Conservation (phyloP, 768 basidiomycete genomes). For the Collybiopsis luxurians region DNA sequence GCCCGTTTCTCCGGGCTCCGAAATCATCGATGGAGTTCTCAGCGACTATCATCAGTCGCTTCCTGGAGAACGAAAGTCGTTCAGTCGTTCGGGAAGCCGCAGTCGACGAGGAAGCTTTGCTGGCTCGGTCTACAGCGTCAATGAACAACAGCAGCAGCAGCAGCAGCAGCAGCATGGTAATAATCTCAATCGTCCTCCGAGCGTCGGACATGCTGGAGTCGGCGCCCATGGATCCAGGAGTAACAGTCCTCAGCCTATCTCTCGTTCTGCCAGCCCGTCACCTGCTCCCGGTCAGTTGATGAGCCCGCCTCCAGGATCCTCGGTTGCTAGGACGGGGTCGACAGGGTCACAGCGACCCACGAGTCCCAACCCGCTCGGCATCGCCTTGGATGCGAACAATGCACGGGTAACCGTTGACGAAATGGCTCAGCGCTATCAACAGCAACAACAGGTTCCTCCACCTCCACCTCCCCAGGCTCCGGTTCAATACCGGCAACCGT, state of each 20-base stretch:
- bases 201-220: slow-evolving; percentile 71
- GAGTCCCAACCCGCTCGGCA: slow-evolving; percentile 80
- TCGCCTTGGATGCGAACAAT: slow-evolving; percentile 66
- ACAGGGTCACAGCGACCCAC: slow-evolving; percentile 48
- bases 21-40: slow-evolving; percentile 69
- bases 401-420: slow-evolving; percentile 81
- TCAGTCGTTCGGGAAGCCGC: slow-evolving; percentile 47
- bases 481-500: slow-evolving; percentile 28
- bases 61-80: slow-evolving; percentile 76
- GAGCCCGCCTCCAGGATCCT: slow-evolving; percentile 8
- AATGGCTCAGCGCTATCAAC: slow-evolving; percentile 61
- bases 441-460: slow-evolving; percentile 23
- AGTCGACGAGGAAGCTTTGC: slow-evolving; percentile 41
- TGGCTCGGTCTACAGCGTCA: slow-evolving; percentile 26
- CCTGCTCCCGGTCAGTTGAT: slow-evolving; percentile 16
- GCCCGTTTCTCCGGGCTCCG: slow-evolving; percentile 35
- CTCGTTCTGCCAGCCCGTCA: slow-evolving; percentile 18
- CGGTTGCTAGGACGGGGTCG: slow-evolving; percentile 19
- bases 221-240: slow-evolving; percentile 70
- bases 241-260: slow-evolving; percentile 60
- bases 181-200: slow-evolving; percentile 49
- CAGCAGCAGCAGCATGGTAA: slow-evolving; percentile 32
- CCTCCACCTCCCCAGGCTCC: slow-evolving; percentile 22
- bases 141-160: slow-evolving; percentile 24
- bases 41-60: slow-evolving; percentile 79